Evolutionary conservation across 441 rosid species (phyloP).

Genomic region (Eugenia klotzschiana): DNA sequence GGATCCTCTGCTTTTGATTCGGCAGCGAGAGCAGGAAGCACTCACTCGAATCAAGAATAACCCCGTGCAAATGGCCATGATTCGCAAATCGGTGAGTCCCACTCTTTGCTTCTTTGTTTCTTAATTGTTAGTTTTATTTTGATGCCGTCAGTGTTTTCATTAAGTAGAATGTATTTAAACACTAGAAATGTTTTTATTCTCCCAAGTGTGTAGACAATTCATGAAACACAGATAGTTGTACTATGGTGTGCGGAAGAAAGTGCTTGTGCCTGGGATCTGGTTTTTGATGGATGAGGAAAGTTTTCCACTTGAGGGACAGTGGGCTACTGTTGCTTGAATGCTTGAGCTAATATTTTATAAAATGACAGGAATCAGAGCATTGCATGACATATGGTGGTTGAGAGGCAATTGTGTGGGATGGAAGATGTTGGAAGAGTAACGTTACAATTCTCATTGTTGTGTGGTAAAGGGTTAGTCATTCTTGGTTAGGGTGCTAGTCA

Average conservation of each 20-base stretch:
- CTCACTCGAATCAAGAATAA: slow-evolving; percentile 76
- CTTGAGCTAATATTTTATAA: background rate
- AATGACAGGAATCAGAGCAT: background rate
- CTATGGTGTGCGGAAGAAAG: background rate
- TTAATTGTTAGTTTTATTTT: background rate
- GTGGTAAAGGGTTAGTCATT: background rate
- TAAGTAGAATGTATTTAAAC: background rate
- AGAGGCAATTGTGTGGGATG: background rate
- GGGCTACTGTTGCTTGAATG: background rate
- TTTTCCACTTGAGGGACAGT: background rate
- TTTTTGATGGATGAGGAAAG: background rate
- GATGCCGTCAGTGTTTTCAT: background rate
- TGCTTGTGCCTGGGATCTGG: background rate
- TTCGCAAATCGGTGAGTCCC: slow-evolving; percentile 62
- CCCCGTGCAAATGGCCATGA: slow-evolving; percentile 76
- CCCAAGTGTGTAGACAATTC: background rate
- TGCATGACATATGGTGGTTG: background rate
- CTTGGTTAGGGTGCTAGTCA: background rate
- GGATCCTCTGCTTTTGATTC: slow-evolving; percentile 78
- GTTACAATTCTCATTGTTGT: background rate
- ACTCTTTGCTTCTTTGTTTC: background rate
- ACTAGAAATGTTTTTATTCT: background rate
- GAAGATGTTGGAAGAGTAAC: background rate
- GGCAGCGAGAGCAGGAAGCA: slow-evolving; percentile 84
- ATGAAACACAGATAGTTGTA: background rate